These are phyloP conservation scores for Diaporthe eres DNA, from an alignment of 2,329 filamentous ascomycete genomes.

Conservation along the genomic window DNA sequence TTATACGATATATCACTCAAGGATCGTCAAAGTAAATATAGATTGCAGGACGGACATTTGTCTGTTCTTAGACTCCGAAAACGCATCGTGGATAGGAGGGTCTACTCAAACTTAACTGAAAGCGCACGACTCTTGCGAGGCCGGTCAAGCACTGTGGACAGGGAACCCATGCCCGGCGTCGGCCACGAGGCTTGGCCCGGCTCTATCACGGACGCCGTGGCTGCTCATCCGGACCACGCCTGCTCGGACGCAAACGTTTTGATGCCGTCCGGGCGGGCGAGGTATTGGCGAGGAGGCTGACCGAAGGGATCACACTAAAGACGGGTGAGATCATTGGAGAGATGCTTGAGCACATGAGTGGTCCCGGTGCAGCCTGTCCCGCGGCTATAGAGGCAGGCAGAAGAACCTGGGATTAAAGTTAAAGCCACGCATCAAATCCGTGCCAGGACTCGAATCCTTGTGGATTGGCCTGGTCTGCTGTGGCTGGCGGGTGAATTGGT, in stretches of 20 bases:
- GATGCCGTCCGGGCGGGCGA: not conserved
- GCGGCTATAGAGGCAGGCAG: not conserved
- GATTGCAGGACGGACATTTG: not conserved
- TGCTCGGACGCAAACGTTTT: not conserved
- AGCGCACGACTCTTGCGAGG: conserved; percentile 8
- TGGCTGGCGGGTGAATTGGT: not conserved
- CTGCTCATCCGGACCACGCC: not conserved
- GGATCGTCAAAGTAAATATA: not conserved
- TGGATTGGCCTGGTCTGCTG: not conserved
- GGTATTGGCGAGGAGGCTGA: not conserved
- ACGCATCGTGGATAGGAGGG: no score
- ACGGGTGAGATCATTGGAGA: not conserved
- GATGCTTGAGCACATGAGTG: no score
- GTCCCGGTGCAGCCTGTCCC: no score
- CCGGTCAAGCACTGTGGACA: not conserved
- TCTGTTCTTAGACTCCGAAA: not conserved
- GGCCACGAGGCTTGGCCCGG: not conserved
- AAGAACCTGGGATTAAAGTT: no score
- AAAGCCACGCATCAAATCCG: not conserved
- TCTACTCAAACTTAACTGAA: not conserved
- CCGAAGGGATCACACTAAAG: not conserved
- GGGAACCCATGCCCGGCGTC: not conserved
- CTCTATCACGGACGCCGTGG: not conserved
- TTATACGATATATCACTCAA: not conserved
- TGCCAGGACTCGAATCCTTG: no score